A percentile compares a stretch with the other conserved stretches of the same genome.
Evolutionary conservation across 2,329 filamentous ascomycete species (phyloP).

Genomic region (Aspergillus costaricaensis): DNA sequence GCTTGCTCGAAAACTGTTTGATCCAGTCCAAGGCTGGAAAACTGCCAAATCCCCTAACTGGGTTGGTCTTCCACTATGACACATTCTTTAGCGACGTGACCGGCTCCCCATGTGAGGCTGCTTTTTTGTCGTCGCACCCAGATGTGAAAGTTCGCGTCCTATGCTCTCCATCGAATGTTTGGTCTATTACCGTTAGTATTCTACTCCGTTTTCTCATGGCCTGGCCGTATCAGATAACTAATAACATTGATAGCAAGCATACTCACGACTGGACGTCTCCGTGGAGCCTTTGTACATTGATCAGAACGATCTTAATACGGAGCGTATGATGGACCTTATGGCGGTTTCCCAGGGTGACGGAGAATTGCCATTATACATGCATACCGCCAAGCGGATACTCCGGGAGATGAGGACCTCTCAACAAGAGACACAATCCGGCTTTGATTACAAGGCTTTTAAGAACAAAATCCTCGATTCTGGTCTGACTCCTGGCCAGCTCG

Average conservation of each 20-base stretch:
- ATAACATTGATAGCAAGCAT: conserved; percentile 37
- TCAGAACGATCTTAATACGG: conserved; percentile 57
- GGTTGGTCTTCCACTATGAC: conserved; percentile 67
- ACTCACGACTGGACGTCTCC: conserved; percentile 47
- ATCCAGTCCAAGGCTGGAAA: conserved; percentile 47
- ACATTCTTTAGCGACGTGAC: conserved; percentile 53
- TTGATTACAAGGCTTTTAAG: conserved; percentile 57
- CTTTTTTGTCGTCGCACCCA: conserved; percentile 52
- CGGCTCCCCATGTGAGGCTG: conserved; percentile 61
- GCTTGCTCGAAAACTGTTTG: conserved; percentile 58
- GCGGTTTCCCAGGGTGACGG: conserved; percentile 47
- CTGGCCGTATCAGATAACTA: not conserved
- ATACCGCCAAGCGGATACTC: conserved; percentile 58
- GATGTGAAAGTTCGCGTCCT: conserved; percentile 55
- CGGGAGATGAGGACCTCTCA: conserved; percentile 52
- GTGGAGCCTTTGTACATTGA: conserved; percentile 57
- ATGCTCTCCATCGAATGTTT: conserved; percentile 57
- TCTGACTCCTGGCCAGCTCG: conserved; percentile 17
- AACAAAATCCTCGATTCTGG: not conserved
- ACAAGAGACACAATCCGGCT: conserved; percentile 38
- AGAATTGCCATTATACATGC: conserved; percentile 59
- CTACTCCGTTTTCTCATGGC: not conserved
- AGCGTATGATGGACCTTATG: conserved; percentile 63
- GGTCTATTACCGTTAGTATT: conserved; percentile 9
- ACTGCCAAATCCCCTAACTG: conserved; percentile 47